phyloP scores from a whole-genome alignment of 192 early-diverging fungal genomes.

The Phycomyces nitens region DNA sequence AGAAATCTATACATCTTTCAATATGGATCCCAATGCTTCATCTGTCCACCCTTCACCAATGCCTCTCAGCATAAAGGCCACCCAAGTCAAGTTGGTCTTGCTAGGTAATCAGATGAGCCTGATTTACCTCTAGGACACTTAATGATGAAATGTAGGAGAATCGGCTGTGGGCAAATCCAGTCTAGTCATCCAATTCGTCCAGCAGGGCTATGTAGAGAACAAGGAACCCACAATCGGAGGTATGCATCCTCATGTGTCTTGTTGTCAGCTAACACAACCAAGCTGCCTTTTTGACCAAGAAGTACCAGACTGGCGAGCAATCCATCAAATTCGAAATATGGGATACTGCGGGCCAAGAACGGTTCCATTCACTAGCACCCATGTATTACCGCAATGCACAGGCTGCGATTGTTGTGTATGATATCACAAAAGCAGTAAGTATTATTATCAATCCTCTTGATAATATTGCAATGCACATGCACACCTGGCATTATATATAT shows the following conservation, averaged over 20 bases:
- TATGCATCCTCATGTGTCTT: constrained; percentile 16
- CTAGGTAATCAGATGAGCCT: constrained; percentile 50
- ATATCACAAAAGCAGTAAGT: constrained; percentile 79
- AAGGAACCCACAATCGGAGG: constrained; percentile 98
- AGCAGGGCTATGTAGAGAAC: constrained; percentile 95
- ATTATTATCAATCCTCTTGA: not conserved
- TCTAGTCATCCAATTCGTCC: constrained; percentile 92
- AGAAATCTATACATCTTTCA: no score
- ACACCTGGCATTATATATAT: not conserved
- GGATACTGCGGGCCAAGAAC: constrained; percentile 97
- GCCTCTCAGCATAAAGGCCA: constrained; percentile 62
- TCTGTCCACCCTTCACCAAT: not conserved
- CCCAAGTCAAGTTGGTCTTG: constrained; percentile 96
- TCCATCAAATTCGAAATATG: constrained; percentile 83
- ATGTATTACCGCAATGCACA: constrained; percentile 99
- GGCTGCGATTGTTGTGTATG: constrained; percentile 95
- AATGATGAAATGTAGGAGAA: constrained; percentile 48
- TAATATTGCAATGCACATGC: not conserved
- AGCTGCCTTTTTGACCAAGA: constrained; percentile 90
- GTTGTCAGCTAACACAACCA: not conserved
- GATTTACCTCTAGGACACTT: not conserved
- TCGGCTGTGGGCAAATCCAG: constrained; percentile 98
- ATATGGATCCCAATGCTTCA: constrained; percentile 3
- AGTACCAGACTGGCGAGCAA: constrained; percentile 85
- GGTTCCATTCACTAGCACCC: constrained; percentile 86